Base-by-base conservation (phyloP, 371 early-diverging fungal species). In the Mucor mucedo region DNA sequence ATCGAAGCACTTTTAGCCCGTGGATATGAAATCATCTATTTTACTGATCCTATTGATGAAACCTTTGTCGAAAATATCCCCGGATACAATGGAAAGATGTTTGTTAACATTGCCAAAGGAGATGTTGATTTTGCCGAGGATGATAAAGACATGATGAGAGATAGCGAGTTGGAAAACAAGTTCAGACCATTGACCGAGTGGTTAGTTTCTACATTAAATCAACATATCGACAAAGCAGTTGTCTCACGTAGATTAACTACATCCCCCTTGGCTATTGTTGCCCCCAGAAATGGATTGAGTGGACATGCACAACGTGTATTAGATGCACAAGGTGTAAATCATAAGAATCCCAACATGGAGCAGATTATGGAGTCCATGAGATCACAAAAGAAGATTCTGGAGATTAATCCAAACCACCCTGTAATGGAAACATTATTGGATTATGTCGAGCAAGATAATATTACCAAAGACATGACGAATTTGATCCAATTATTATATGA, bases 21-120 rank as follows among this genome's bases (percentile, higher is more conserved):
- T 44, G 95, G 96, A 5, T 96, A 91, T 63, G 97, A 96, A 73
- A 96, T 98, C 29, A 71, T 98, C 48, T 94, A 86, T 79, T 86
- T 97, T 81, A 74, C 76, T 21, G 96, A 97, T 61, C 91, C 96
- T n/a, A 84, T 96, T 62, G 99, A 98, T 69, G 98, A 98, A 78
- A 90, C 93, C 71, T 80, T 94, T 62, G 73, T 93, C 47, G 84
- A 86, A 61, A 77, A 81, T 14, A 68, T 96, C 53, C 86, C 75
- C 47, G 87, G 86, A 44, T 95, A 88, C 76, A 88, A 95, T 50
- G 93, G 90, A 42, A 82, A 91, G 63, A 73, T 78, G 59, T 86
- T 98, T 68, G 91, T 91, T 62, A 90, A 91, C 66, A 88, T 95
- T 35, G 93, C 88, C 62, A 92, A 95, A 71, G 89, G 89, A 13